phyloP scores from a whole-genome alignment of 2,329 filamentous ascomycete species.

The Rhinocladiella mackenziei region DNA sequence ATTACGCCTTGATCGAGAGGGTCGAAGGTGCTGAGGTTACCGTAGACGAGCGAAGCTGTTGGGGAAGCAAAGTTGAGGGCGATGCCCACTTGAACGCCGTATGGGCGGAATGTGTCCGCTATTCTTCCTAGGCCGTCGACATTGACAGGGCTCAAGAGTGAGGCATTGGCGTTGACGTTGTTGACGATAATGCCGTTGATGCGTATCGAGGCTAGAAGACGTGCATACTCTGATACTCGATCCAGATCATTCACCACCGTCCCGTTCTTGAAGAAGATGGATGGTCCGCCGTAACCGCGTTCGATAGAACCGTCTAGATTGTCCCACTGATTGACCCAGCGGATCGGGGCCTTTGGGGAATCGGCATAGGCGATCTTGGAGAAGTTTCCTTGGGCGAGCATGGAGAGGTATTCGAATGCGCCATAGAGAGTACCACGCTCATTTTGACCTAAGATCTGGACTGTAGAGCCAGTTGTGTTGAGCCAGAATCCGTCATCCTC shows the following conservation, averaged over 20 bases:
- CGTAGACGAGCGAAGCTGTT: slow-evolving; percentile 41
- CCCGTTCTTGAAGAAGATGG: slow-evolving; percentile 64
- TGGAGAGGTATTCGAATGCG: slow-evolving; percentile 63
- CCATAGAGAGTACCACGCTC: slow-evolving; percentile 66
- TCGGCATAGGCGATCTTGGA: slow-evolving; percentile 46
- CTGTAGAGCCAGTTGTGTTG: slow-evolving; percentile 36
- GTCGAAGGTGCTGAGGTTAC: slow-evolving; percentile 59
- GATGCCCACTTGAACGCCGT: slow-evolving; percentile 61
- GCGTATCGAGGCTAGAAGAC: slow-evolving; percentile 62
- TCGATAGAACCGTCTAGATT: slow-evolving; percentile 63
- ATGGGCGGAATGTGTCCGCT: slow-evolving; percentile 63
- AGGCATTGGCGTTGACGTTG: slow-evolving; percentile 67
- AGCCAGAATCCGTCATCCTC: slow-evolving; percentile 57
- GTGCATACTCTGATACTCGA: slow-evolving; percentile 59
- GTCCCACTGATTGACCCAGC: slow-evolving; percentile 72
- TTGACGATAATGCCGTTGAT: slow-evolving; percentile 66
- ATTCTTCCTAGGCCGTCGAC: slow-evolving; percentile 59
- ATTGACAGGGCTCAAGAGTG: slow-evolving; percentile 54
- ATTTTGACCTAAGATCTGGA: slow-evolving; percentile 59
- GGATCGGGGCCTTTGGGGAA: slow-evolving; percentile 58
- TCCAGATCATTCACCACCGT: slow-evolving; percentile 56
- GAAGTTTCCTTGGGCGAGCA: slow-evolving; percentile 58
- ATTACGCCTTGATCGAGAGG: slow-evolving; percentile 59
- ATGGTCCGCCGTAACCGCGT: slow-evolving; percentile 63
- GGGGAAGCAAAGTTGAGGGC: slow-evolving; percentile 68